Evolutionary conservation across 805 yeast genomes (phyloP).

Genomic region (Metschnikowia lachancei): DNA sequence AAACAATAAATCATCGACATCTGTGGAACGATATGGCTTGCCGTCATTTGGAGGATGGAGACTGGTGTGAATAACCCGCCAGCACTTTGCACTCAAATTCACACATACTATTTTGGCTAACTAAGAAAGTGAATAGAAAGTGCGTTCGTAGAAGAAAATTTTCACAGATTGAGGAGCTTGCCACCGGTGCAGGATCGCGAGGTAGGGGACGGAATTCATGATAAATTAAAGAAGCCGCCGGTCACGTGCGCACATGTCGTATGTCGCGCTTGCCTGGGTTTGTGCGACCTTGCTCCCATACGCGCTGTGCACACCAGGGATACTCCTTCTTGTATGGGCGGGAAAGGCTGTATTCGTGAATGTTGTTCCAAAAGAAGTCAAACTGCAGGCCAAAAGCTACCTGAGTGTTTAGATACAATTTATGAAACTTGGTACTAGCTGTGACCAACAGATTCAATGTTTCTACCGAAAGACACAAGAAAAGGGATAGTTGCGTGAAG

Average conservation of each 20-base stretch:
- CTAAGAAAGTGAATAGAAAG: constrained; percentile 16
- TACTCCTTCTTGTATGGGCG: background rate
- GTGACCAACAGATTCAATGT: too few relatives aligned
- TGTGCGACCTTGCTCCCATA: background rate
- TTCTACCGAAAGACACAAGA: too few relatives aligned
- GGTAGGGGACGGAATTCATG: constrained; percentile 1
- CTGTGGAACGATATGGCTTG: background rate
- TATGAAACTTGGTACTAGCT: too few relatives aligned
- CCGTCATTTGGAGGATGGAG: background rate
- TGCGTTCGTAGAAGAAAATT: constrained; percentile 19
- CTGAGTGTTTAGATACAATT: too few relatives aligned
- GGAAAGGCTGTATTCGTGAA: background rate
- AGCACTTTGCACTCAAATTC: constrained; percentile 8
- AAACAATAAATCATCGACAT: background rate
- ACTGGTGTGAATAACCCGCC: background rate
- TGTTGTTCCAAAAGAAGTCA: background rate
- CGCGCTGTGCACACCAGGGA: background rate
- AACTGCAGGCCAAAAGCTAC: too few relatives aligned
- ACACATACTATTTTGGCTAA: constrained; percentile 22
- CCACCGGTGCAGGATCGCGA: constrained; percentile 18
- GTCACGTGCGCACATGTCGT: constrained; percentile 14
- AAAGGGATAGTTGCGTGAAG: background rate
- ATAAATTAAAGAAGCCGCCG: background rate
- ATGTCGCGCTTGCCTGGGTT: constrained; percentile 2
- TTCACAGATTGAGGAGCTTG: constrained; percentile 18